Conservation (phyloP, 176 grass and related monocot genomes). For the Zoysia pacifica region DNA sequence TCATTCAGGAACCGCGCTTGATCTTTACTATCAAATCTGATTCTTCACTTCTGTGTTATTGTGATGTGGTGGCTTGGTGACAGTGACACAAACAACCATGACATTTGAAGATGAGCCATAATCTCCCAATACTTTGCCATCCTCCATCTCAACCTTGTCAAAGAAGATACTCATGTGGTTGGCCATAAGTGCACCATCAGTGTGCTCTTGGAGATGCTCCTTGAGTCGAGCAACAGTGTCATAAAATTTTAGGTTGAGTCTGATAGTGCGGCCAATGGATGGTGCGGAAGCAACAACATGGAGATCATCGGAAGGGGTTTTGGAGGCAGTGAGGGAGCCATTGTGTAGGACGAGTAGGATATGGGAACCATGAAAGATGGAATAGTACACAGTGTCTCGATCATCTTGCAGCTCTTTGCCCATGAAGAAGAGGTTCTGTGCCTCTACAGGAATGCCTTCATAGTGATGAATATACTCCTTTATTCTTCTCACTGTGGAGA, state of each 20-base stretch:
- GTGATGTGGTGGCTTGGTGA: background rate
- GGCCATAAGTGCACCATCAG: background rate
- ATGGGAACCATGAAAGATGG: background rate
- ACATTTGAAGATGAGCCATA: background rate
- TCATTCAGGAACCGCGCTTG: too few species aligned
- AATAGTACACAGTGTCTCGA: background rate
- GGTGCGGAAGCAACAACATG: background rate
- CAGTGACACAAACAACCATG: background rate
- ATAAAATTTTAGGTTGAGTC: background rate
- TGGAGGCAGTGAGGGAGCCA: background rate
- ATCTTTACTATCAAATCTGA: background rate
- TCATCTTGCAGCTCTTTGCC: constrained; percentile 4
- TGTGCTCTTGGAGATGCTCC: background rate
- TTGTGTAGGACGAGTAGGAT: background rate
- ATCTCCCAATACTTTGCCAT: background rate
- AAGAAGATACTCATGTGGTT: background rate
- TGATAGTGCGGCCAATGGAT: background rate
- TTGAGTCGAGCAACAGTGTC: background rate
- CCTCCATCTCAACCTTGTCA: background rate
- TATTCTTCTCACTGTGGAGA: constrained; percentile 7
- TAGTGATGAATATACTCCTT: background rate
- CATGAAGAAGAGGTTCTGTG: constrained; percentile 1
- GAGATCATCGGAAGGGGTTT: background rate
- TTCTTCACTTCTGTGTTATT: background rate
- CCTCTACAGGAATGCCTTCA: background rate